Percentiles rank a stretch among this genome's conserved stretches.
phyloP scores from a whole-genome alignment of 768 basidiomycete genomes.

The Omphalotus guepiniiformis region DNA sequence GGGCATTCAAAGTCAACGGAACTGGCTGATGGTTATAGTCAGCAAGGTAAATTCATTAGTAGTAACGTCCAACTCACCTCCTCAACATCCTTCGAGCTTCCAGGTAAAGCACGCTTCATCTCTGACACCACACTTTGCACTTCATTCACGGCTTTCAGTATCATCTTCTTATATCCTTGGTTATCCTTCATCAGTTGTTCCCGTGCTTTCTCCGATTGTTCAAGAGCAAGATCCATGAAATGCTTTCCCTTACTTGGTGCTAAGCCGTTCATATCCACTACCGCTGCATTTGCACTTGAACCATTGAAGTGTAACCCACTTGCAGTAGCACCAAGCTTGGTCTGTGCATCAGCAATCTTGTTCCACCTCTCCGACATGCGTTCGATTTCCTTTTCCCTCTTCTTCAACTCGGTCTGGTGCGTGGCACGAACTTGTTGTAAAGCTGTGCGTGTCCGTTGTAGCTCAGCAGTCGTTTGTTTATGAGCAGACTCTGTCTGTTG shows the following conservation, averaged over 20 bases:
- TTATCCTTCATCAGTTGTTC: slow-evolving; percentile 63
- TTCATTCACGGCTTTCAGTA: slow-evolving; percentile 63
- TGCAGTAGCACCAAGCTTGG: slow-evolving; percentile 44
- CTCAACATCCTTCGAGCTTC: slow-evolving; percentile 38
- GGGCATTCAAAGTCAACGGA: slow-evolving; percentile 36
- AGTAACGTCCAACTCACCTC: slow-evolving; percentile 34
- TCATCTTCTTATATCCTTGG: slow-evolving; percentile 49
- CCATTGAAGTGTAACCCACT: slow-evolving; percentile 43
- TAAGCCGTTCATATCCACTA: slow-evolving; percentile 39
- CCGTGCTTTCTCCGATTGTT: slow-evolving; percentile 68
- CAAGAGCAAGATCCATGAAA: slow-evolving; percentile 62
- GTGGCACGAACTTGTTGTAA: slow-evolving; percentile 67
- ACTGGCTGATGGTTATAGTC: slow-evolving; percentile 5
- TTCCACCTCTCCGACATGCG: slow-evolving; percentile 71
- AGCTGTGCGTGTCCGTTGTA: slow-evolving; percentile 66
- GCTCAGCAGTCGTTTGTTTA: slow-evolving; percentile 65
- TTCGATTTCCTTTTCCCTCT: slow-evolving; percentile 77
- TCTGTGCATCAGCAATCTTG: slow-evolving; percentile 65
- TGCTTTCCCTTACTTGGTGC: slow-evolving; percentile 45
- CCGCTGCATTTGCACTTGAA: slow-evolving; percentile 41
- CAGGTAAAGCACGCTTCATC: slow-evolving; percentile 29
- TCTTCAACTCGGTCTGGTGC: slow-evolving; percentile 70
- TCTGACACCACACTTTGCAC: slow-evolving; percentile 49
- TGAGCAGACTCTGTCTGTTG: slow-evolving; percentile 60
- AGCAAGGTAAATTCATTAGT: slow-evolving; percentile 7